Conservation (phyloP, 495 filamentous ascomycete species). For the Coniosporium apollinis region DNA sequence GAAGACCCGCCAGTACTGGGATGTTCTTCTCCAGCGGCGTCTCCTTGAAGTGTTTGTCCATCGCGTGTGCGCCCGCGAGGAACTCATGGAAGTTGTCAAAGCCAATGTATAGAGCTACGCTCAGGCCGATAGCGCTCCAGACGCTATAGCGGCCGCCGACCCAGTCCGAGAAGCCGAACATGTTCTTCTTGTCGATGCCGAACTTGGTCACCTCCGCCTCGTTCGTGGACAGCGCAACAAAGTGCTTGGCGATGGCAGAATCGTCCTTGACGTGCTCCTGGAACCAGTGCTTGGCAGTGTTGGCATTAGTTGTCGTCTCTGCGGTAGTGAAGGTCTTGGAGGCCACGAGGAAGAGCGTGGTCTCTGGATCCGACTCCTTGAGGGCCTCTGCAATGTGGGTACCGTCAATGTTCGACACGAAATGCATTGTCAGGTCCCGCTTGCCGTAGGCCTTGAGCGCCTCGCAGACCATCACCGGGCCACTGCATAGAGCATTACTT, state of each 20-base stretch:
- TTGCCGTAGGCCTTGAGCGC: constrained; percentile 86
- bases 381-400: constrained; percentile 95
- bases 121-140: constrained; percentile 95
- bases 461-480: constrained; percentile 96
- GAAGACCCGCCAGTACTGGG: constrained; percentile 72
- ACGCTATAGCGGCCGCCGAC: constrained; percentile 96
- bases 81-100: constrained; percentile 97
- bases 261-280: constrained; percentile 66
- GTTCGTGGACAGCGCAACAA: constrained; percentile 95
- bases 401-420: constrained; percentile 98
- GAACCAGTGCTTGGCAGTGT: constrained; percentile 94
- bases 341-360: constrained; percentile 90
- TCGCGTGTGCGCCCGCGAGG: constrained; percentile 84
- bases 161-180: constrained; percentile 98
- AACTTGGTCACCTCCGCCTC: constrained; percentile 91
- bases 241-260: constrained; percentile 81
- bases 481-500: constrained; percentile 39
- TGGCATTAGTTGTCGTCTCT: constrained; percentile 92
- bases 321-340: constrained; percentile 99
- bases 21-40: constrained; percentile 91
- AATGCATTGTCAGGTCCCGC: constrained; percentile 74
- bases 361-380: constrained; percentile 77
- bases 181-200: constrained; percentile 92
- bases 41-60: constrained; percentile 95
- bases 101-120: constrained; percentile 84